phyloP scores from a whole-genome alignment of 805 yeast genomes.

The Kockiozyma suomiensis region DNA sequence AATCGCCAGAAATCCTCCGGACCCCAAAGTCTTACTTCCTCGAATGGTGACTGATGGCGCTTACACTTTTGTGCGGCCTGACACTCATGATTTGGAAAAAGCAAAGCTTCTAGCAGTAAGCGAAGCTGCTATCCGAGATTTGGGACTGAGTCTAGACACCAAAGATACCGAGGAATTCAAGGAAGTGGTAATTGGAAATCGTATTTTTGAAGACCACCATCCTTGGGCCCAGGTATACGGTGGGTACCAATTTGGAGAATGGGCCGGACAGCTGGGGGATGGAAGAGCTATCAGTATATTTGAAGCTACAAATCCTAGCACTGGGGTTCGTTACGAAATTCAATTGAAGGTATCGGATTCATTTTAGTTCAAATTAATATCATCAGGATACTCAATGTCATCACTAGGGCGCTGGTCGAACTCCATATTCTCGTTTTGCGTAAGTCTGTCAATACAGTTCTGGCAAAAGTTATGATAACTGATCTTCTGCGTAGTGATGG shows the following conservation, averaged over 20 bases:
- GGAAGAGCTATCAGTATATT: conserved; percentile 87
- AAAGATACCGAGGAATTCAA: conserved; percentile 51
- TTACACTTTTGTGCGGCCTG: conserved; percentile 75
- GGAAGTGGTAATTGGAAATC: conserved; percentile 63
- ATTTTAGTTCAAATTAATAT: neutral
- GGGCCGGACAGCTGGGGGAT: conserved; percentile 97
- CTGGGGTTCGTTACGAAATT: conserved; percentile 56
- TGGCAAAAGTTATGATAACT: neutral
- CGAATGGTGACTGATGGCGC: conserved; percentile 61
- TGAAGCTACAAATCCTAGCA: conserved; percentile 56
- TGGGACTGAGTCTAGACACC: conserved; percentile 55
- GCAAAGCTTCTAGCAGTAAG: conserved; percentile 59
- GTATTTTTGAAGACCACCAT: conserved; percentile 49
- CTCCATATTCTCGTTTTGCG: conserved; percentile 92
- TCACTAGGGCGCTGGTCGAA: conserved; percentile 77
- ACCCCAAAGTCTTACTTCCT: conserved; percentile 52
- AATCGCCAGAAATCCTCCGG: conserved; percentile 40
- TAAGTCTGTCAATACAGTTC: neutral
- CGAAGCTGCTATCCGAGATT: conserved; percentile 59
- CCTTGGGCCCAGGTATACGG: conserved; percentile 94
- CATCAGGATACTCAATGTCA: neutral
- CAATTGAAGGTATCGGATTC: conserved; percentile 56
- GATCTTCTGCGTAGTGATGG: conserved; percentile 58
- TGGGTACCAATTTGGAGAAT: conserved; percentile 93
- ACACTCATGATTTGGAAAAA: conserved; percentile 45